These are phyloP conservation scores for Macrocybe gigantea DNA, from an alignment of 768 basidiomycete species.

Conservation along the genomic window DNA sequence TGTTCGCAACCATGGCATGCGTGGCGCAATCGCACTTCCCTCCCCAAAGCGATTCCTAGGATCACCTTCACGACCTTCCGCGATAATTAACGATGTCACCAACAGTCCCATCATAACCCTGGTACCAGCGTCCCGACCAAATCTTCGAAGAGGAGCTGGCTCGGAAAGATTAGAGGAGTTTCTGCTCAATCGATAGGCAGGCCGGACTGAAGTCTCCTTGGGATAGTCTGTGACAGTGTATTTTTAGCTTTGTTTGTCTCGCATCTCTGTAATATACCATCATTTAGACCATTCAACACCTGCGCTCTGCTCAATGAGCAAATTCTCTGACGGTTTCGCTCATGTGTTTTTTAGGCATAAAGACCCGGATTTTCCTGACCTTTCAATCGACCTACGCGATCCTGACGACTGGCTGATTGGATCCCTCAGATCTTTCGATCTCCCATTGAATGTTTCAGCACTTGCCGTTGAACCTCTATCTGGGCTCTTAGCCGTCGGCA, in stretches of 20 bases:
- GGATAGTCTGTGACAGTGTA: too few relatives aligned
- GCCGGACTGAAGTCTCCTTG: too few relatives aligned
- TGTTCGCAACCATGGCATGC: conserved; percentile 35
- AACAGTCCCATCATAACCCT: conserved; percentile 44
- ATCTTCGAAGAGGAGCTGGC: conserved; percentile 62
- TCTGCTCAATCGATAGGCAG: conserved; percentile 17
- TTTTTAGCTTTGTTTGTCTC: too few relatives aligned
- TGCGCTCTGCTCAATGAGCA: background rate
- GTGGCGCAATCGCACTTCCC: conserved; percentile 29
- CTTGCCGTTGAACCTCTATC: conserved; percentile 56
- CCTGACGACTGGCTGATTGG: conserved; percentile 52
- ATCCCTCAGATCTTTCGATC: conserved; percentile 40
- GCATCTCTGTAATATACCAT: background rate
- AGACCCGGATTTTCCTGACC: conserved; percentile 34
- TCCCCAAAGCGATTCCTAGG: conserved; percentile 13
- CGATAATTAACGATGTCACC: conserved; percentile 53
- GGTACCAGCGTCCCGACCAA: conserved; percentile 23
- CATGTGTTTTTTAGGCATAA: conserved; percentile 37
- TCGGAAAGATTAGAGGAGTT: conserved; percentile 60
- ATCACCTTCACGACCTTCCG: conserved; percentile 23
- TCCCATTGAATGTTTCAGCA: conserved; percentile 43
- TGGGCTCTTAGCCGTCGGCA: conserved; percentile 59
- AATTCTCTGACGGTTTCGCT: background rate
- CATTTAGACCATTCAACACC: background rate
- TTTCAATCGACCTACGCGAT: conserved; percentile 54